Evolutionary conservation across 2,329 filamentous ascomycete genomes (phyloP).

Genomic region (Anthostomella pinea): DNA sequence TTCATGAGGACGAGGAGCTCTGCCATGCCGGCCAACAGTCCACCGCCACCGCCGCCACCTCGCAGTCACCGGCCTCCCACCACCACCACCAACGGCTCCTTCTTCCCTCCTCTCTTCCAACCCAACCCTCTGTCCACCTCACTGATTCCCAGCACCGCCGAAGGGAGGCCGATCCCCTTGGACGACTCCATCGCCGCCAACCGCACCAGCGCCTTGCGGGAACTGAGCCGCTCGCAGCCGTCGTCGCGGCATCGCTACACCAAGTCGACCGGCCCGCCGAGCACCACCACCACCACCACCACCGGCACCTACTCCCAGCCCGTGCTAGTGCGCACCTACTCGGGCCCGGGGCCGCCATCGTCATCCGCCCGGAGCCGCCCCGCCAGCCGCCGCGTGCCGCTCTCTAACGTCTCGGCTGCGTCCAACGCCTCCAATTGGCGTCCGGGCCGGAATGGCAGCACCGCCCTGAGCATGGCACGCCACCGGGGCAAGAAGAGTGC

Average conservation of each 20-base stretch:
- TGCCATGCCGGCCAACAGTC: slow-evolving; percentile 1
- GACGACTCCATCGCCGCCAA: slow-evolving; percentile 55
- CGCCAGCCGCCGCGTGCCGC: slow-evolving; percentile 30
- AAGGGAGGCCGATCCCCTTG: slow-evolving; percentile 54
- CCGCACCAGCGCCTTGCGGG: slow-evolving; percentile 58
- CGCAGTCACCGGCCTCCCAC: slow-evolving; percentile 9
- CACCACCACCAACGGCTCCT: slow-evolving; percentile 31
- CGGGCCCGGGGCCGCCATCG: slow-evolving; percentile 42
- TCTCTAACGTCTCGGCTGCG: slow-evolving; percentile 22
- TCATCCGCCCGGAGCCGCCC: slow-evolving; percentile 31
- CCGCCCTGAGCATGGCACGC: slow-evolving; percentile 42
- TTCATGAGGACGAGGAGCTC: no score
- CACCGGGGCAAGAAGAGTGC: slow-evolving; percentile 40
- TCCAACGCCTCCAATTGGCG: slow-evolving; percentile 25
- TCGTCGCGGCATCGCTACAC: slow-evolving; percentile 52
- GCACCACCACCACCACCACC: slow-evolving; percentile 34
- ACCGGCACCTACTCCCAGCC: slow-evolving; percentile 58
- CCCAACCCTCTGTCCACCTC: slow-evolving; percentile 51
- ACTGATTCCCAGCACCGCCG: slow-evolving; percentile 52
- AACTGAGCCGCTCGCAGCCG: slow-evolving; percentile 57
- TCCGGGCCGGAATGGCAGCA: slow-evolving; percentile 37
- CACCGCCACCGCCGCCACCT: neutral
- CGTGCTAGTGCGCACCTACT: slow-evolving; percentile 64
- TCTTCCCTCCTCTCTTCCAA: slow-evolving; percentile 47
- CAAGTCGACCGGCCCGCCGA: slow-evolving; percentile 54